phyloP scores from a whole-genome alignment of 1,284 basidiomycete species.

The Ganoderma lingzhi region DNA sequence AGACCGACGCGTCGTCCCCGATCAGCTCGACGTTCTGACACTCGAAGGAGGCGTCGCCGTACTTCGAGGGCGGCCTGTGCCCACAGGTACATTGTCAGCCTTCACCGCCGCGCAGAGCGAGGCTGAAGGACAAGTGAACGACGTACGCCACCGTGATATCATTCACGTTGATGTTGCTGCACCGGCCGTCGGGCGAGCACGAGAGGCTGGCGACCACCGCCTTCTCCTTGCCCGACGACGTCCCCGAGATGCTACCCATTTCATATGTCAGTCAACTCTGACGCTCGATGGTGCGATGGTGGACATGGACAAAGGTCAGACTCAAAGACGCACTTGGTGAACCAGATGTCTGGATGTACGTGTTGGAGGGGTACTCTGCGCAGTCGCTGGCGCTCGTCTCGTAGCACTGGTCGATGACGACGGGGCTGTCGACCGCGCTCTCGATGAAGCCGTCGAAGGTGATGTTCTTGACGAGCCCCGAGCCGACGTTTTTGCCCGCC shows the following conservation, averaged over 20 bases:
- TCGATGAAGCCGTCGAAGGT: constrained; percentile 49
- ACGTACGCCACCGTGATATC: constrained; percentile 49
- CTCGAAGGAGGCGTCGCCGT: constrained; percentile 40
- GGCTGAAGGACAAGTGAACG: not conserved
- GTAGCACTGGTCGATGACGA: constrained; percentile 55
- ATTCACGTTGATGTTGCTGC: constrained; percentile 59
- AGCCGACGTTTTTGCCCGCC: constrained; percentile 43
- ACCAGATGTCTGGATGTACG: constrained; percentile 59
- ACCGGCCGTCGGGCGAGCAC: constrained; percentile 61
- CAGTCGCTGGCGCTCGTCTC: constrained; percentile 41
- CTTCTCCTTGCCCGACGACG: constrained; percentile 54
- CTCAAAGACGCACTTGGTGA: constrained; percentile 49
- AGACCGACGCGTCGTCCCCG: constrained; percentile 39
- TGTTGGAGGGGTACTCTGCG: constrained; percentile 44
- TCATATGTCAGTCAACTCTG: not conserved
- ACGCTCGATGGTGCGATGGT: no score
- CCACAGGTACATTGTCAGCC: not conserved
- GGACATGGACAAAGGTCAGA: not conserved
- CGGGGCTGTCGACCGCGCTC: constrained; percentile 52
- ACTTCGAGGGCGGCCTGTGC: constrained; percentile 41
- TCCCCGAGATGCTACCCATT: constrained; percentile 57
- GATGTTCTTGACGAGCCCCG: constrained; percentile 48
- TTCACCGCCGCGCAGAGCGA: not conserved
- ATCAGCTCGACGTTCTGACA: constrained; percentile 45
- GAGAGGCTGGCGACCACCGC: constrained; percentile 60